These are phyloP conservation scores for Yamadazyma dushanensis DNA, from an alignment of 1,139 yeast species.

Conservation along the genomic window DNA sequence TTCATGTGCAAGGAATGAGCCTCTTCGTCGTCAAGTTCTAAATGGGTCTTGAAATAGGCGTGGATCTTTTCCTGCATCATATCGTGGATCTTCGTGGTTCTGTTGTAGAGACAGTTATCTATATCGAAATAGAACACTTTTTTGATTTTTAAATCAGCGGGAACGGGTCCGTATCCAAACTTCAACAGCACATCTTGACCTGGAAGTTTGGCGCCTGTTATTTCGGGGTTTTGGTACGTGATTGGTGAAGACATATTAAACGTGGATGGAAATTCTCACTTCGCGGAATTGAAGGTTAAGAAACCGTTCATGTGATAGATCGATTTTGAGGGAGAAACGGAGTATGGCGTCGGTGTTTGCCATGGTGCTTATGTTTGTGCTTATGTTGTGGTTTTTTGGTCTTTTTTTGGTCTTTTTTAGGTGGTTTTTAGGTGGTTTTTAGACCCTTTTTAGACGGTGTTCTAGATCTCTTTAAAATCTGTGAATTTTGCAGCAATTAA, in stretches of 20 bases:
- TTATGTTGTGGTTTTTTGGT: too few relatives aligned
- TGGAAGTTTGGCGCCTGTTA: conserved; percentile 20
- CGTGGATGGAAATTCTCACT: conserved; percentile 2
- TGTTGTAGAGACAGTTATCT: conserved; percentile 82
- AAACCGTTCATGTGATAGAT: too few relatives aligned
- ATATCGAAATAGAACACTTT: conserved; percentile 83
- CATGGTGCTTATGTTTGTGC: too few relatives aligned
- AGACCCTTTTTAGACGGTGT: too few relatives aligned
- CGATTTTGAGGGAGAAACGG: too few relatives aligned
- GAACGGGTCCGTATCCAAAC: conserved; percentile 50
- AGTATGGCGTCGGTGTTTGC: too few relatives aligned
- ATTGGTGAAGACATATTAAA: conserved; percentile 11
- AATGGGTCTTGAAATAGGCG: conserved; percentile 66
- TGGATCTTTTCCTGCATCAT: conserved; percentile 87
- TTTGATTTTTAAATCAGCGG: conserved; percentile 28
- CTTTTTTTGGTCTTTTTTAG: too few relatives aligned
- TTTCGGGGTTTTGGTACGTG: conserved; percentile 25
- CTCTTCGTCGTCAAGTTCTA: conserved; percentile 67
- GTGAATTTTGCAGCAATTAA: conserved; percentile 1
- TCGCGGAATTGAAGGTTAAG: too few relatives aligned
- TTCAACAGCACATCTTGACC: conserved; percentile 41
- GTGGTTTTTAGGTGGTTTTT: too few relatives aligned
- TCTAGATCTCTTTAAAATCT: too few relatives aligned
- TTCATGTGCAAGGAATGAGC: conserved; percentile 70
- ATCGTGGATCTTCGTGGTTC: conserved; percentile 76